Evolutionary conservation across 306 rosid genomes (phyloP).

Genomic region (Coriaria nepalensis): DNA sequence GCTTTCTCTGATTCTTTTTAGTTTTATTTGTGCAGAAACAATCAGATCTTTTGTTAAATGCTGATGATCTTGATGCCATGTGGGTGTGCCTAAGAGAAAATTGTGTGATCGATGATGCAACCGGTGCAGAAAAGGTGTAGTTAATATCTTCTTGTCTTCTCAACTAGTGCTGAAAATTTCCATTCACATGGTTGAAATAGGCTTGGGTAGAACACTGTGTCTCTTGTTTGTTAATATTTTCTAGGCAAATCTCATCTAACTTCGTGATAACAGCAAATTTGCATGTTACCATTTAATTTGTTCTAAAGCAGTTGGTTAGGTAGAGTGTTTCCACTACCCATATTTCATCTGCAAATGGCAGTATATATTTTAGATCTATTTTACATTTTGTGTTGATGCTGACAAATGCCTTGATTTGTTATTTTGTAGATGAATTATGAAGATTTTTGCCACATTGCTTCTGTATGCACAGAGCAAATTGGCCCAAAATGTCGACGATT

Average conservation of each 20-base stretch:
- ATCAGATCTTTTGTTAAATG: constrained; percentile 90
- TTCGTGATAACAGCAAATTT: no score
- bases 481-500: constrained; percentile 92
- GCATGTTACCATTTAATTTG: no score
- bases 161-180: no score
- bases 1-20: constrained; percentile 9
- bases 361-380: background rate
- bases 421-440: constrained; percentile 88
- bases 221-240: no score
- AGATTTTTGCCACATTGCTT: constrained; percentile 97
- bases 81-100: constrained; percentile 97
- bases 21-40: constrained; percentile 61
- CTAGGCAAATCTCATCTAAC: no score
- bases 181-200: no score
- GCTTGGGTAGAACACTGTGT: no score
- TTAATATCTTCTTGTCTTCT: constrained; percentile 3
- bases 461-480: constrained; percentile 96
- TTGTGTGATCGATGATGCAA: constrained; percentile 95
- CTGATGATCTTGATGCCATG: constrained; percentile 97
- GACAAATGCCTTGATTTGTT: constrained; percentile 18
- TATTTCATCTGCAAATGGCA: background rate
- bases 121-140: constrained; percentile 91
- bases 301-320: no score
- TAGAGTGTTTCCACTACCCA: background rate
- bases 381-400: constrained; percentile 12